These are phyloP conservation scores for Nidularia pulvinata DNA, from an alignment of 768 basidiomycete species.

Conservation along the genomic window DNA sequence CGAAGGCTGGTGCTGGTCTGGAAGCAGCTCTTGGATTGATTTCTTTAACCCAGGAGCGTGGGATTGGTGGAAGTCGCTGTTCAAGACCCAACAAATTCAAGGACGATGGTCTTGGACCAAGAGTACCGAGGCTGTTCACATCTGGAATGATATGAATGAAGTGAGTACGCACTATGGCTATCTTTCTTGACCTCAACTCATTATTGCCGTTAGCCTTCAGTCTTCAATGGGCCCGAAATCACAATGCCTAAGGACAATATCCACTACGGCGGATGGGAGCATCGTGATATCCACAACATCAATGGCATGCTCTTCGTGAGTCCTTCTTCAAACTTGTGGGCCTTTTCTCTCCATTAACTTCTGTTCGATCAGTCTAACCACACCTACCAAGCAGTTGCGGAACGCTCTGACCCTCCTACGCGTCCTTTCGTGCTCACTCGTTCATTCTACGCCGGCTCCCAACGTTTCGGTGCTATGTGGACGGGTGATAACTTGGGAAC, in stretches of 20 bases:
- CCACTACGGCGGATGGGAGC: slow-evolving; percentile 96
- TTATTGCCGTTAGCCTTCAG: slow-evolving; percentile 57
- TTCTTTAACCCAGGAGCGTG: slow-evolving; percentile 92
- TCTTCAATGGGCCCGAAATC: slow-evolving; percentile 99
- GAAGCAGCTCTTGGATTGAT: slow-evolving; percentile 95
- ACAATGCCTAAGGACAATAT: slow-evolving; percentile 64
- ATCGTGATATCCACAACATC: slow-evolving; percentile 96
- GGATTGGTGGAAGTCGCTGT: slow-evolving; percentile 90
- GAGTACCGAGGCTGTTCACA: slow-evolving; percentile 82
- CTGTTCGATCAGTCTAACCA: slow-evolving; percentile 65
- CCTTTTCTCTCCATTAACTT: neutral
- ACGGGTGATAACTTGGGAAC: slow-evolving; percentile 98
- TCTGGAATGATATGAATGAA: slow-evolving; percentile 99
- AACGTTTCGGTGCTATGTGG: slow-evolving; percentile 98
- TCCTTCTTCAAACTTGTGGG: slow-evolving; percentile 2
- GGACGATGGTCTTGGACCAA: slow-evolving; percentile 75
- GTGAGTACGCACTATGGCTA: slow-evolving; percentile 31
- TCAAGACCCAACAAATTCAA: slow-evolving; percentile 57
- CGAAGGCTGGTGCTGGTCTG: slow-evolving; percentile 99
- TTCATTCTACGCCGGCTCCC: slow-evolving; percentile 94
- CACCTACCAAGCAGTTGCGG: slow-evolving; percentile 78
- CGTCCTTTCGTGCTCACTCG: slow-evolving; percentile 97
- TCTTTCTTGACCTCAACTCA: neutral
- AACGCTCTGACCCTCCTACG: slow-evolving; percentile 71
- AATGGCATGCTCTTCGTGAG: slow-evolving; percentile 93